Conservation (phyloP, 208 protist species). For the Vickermania spadyakhi region DNA sequence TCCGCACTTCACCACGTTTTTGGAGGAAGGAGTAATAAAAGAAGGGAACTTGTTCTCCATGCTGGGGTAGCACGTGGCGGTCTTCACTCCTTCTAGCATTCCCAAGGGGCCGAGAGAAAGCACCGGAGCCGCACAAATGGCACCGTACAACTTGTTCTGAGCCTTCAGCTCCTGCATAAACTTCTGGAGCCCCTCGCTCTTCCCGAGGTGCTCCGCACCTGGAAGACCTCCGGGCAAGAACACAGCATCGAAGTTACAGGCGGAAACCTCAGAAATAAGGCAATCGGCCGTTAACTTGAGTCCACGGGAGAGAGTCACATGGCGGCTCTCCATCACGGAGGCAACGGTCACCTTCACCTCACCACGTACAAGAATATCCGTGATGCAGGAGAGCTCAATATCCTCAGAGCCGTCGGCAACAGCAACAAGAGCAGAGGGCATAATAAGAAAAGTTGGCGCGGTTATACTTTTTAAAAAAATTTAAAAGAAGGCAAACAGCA, state of each 20-base stretch:
- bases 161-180: constrained; percentile 47
- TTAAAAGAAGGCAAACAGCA: constrained; percentile 5
- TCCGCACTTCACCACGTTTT: constrained; percentile 61
- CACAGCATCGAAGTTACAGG: constrained; percentile 55
- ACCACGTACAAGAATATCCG: constrained; percentile 67
- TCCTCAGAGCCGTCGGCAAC: constrained; percentile 79
- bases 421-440: constrained; percentile 64
- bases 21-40: constrained; percentile 28
- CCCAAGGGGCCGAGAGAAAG: constrained; percentile 55
- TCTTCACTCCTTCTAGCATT: constrained; percentile 60
- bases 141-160: constrained; percentile 67
- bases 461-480: constrained; percentile 11
- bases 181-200: constrained; percentile 48
- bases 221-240: constrained; percentile 75
- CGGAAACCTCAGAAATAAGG: constrained; percentile 50
- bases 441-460: constrained; percentile 13
- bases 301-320: constrained; percentile 54
- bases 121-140: constrained; percentile 76
- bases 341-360: constrained; percentile 66
- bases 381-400: constrained; percentile 81
- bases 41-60: constrained; percentile 68
- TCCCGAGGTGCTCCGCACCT: constrained; percentile 58
- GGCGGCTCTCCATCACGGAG: constrained; percentile 54
- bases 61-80: constrained; percentile 68
- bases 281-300: constrained; percentile 45